Evolutionary conservation across 176 grass and related monocot species (phyloP).

Genomic region (Eremochloa ophiuroides): DNA sequence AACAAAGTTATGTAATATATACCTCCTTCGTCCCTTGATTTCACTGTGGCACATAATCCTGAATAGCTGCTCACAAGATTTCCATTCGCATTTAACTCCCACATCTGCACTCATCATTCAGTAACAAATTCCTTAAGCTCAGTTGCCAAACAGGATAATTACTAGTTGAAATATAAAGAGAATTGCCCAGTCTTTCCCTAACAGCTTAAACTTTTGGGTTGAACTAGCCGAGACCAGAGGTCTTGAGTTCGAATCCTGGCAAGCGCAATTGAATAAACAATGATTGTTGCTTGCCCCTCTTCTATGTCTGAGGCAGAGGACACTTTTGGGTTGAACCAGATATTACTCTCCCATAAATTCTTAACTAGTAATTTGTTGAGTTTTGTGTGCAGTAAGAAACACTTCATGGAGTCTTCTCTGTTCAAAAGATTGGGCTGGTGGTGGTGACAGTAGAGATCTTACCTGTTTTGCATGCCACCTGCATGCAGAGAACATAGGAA

Average conservation of each 20-base stretch:
- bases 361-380: not conserved
- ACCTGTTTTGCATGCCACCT: slow-evolving; percentile 75
- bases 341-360: not conserved
- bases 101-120: slow-evolving; percentile 56
- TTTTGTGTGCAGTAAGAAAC: not conserved
- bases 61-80: slow-evolving; percentile 89
- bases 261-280: not conserved
- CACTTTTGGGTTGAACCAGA: not conserved
- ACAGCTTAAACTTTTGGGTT: not conserved
- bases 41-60: slow-evolving; percentile 59
- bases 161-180: not conserved
- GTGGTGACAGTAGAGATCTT: not conserved
- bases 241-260: not conserved
- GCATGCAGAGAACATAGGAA: slow-evolving; percentile 55
- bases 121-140: slow-evolving; percentile 2
- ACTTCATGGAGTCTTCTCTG: not conserved
- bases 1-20: slow-evolving; percentile 13
- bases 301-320: not conserved
- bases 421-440: not conserved
- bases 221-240: not conserved
- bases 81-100: slow-evolving; percentile 81
- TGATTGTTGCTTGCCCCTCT: not conserved
- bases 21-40: slow-evolving; percentile 38
- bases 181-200: not conserved
- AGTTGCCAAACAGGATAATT: not conserved